Evolutionary conservation across 1,139 yeast genomes (phyloP).

Genomic region (Suhomyces bokatorum): DNA sequence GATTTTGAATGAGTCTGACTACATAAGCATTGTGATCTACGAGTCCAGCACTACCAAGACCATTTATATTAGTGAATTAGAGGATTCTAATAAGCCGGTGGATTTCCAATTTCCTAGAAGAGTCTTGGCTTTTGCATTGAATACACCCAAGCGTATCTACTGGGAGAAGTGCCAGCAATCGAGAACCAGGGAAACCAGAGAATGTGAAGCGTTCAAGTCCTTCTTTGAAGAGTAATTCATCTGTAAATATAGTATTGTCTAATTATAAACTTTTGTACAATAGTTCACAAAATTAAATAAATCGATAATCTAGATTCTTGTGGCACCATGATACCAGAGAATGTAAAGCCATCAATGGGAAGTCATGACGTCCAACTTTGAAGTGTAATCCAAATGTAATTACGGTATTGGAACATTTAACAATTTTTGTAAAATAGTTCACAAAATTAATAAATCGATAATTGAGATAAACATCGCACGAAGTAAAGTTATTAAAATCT

Average conservation of each 20-base stretch:
- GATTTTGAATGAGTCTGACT: slow-evolving; percentile 38
- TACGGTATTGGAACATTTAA: too few species aligned
- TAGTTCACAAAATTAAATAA: not conserved
- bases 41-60: slow-evolving; percentile 16
- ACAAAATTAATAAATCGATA: not conserved
- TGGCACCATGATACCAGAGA: slow-evolving; percentile 72
- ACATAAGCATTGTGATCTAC: slow-evolving; percentile 40
- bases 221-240: slow-evolving; percentile 27
- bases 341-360: slow-evolving; percentile 61
- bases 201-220: slow-evolving; percentile 58
- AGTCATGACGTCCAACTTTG: slow-evolving; percentile 42
- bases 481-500: not conserved
- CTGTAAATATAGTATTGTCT: not conserved
- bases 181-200: slow-evolving; percentile 55
- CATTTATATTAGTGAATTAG: slow-evolving; percentile 27
- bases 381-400: not conserved
- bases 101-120: slow-evolving; percentile 82
- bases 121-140: slow-evolving; percentile 62
- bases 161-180: slow-evolving; percentile 78
- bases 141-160: slow-evolving; percentile 58
- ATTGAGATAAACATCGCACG: too few species aligned
- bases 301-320: too few species aligned
- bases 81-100: slow-evolving; percentile 30
- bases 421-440: not conserved
- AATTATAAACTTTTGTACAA: not conserved